Base-by-base conservation (phyloP, 306 rosid species). In the Arachis hypogaea region DNA sequence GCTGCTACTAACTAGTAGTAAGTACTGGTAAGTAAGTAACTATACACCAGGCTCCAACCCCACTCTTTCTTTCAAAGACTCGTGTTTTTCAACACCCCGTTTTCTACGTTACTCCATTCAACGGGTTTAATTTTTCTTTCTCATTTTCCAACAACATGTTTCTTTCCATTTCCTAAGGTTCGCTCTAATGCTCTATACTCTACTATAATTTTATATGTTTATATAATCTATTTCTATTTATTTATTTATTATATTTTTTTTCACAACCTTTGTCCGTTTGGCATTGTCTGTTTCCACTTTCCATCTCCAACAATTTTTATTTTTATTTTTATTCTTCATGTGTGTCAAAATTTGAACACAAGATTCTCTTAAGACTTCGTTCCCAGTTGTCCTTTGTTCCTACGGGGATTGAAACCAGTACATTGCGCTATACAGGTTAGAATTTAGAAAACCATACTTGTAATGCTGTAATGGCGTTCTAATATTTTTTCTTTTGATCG, bases 181-280 rank as follows among this genome's bases (percentile, higher is more conserved):
- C 72, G 63, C 38, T 33, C 38, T 33, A 2, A 33, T 4, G 3
- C 38, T 33, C 38, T 33, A 33, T 4, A 2, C 38, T 33, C 38
- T 33, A 33, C 38, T 74, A 61, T 72, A 45, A 45, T 45, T 45
- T 45, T 45, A 45, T 45, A 45, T 45, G 2, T 45, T 45, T 9
- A 6, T 9, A 6, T 9, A 45, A 45, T 45, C 49, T 45, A 6
- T 9, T 9, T 9, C 2, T 45, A 45, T 45, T 6, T 45, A 1
- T 6, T 6, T 45, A 45, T 45, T 6, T 61, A 22, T 22, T 59
- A 60, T 51, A 54, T 66, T 30, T 74, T 40, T 68, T 80, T 46
- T 46, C 28, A 30, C 11, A 64, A 38, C 54, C 52, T 73, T 74
- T 89, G 95, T 86, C 89, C 89, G 71, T 86, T 76, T 74, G 52